Conservation (phyloP, 495 filamentous ascomycete genomes). For the Neurospora sp. region DNA sequence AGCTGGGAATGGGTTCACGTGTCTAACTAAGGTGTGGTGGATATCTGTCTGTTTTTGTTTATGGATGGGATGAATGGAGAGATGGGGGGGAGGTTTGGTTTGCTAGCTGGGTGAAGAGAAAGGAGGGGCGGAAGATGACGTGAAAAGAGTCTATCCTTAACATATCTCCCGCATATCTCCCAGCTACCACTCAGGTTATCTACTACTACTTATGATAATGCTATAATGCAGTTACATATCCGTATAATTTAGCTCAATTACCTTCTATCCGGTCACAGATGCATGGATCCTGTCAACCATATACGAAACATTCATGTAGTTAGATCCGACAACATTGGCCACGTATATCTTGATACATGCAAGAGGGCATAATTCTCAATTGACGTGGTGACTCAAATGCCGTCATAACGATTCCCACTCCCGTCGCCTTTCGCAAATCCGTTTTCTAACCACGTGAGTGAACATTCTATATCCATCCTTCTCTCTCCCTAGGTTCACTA, state of each 20-base stretch:
- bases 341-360: too few relatives aligned
- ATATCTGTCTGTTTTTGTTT: background rate
- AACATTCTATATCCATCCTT: background rate
- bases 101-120: background rate
- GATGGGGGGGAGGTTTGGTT: background rate
- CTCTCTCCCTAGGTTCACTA: background rate
- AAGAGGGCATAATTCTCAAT: too few relatives aligned
- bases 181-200: background rate
- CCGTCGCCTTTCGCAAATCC: too few relatives aligned
- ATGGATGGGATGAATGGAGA: background rate
- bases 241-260: background rate
- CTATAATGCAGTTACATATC: background rate
- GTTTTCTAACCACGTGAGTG: background rate
- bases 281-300: background rate
- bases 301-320: background rate
- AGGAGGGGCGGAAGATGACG: background rate
- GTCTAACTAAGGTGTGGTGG: background rate
- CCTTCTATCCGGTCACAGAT: background rate
- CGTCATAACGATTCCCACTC: too few relatives aligned
- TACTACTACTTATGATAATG: background rate
- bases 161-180: background rate
- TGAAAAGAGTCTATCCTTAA: background rate
- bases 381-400: too few relatives aligned
- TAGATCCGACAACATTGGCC: too few relatives aligned
- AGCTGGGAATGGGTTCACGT: background rate